Evolutionary conservation across 1,139 yeast species (phyloP).

Genomic region (Hyphopichia burtonii): DNA sequence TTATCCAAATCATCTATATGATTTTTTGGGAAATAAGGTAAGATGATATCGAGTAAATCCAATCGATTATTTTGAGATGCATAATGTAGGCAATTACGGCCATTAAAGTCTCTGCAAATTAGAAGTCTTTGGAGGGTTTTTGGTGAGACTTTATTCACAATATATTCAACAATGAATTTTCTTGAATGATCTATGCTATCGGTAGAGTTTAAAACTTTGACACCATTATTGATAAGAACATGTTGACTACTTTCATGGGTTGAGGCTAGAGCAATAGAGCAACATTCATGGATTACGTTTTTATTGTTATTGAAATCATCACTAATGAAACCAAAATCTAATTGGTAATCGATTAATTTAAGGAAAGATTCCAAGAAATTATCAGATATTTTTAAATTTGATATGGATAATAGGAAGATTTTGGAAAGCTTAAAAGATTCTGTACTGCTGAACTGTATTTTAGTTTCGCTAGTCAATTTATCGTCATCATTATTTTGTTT

Average conservation of each 20-base stretch:
- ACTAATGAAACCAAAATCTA: constrained; percentile 38
- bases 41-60: constrained; percentile 51
- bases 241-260: constrained; percentile 30
- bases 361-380: constrained; percentile 46
- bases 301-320: constrained; percentile 44
- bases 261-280: constrained; percentile 40
- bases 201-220: constrained; percentile 40
- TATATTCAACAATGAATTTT: constrained; percentile 35
- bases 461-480: background rate
- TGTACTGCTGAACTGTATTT: constrained; percentile 8
- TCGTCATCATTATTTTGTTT: constrained; percentile 2
- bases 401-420: constrained; percentile 62
- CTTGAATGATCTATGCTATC: constrained; percentile 45
- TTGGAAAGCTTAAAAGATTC: constrained; percentile 51
- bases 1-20: constrained; percentile 59
- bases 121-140: constrained; percentile 23
- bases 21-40: constrained; percentile 34
- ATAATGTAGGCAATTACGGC: constrained; percentile 84
- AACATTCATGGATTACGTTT: constrained; percentile 45
- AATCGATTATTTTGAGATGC: constrained; percentile 71
- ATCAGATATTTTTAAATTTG: constrained; percentile 52
- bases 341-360: constrained; percentile 38
- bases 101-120: constrained; percentile 59
- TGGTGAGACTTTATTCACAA: constrained; percentile 23
- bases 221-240: constrained; percentile 44